Percentiles rank a stretch among this genome's conserved stretches.
Evolutionary conservation across 495 filamentous ascomycete genomes (phyloP).

Genomic region (Penicillium parvum): DNA sequence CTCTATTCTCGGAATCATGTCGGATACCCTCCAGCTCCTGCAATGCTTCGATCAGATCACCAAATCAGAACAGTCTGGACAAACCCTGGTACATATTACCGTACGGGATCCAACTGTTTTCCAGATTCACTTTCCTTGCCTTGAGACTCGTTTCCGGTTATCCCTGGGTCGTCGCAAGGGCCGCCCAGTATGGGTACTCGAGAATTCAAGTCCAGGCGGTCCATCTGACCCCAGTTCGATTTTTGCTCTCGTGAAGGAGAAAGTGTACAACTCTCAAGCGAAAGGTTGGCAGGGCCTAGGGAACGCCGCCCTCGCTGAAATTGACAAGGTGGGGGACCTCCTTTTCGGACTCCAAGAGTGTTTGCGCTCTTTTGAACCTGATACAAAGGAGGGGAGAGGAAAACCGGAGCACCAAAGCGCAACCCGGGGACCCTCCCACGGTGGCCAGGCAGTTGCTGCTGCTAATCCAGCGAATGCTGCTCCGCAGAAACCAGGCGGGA

Average conservation of each 20-base stretch:
- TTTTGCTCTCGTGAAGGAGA: conserved; percentile 22
- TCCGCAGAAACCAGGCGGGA: conserved; percentile 9
- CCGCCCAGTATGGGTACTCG: conserved; percentile 40
- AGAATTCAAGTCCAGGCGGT: conserved; percentile 23
- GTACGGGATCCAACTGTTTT: conserved; percentile 42
- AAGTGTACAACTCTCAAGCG: conserved; percentile 40
- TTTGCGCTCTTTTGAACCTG: conserved; percentile 16
- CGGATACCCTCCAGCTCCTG: conserved; percentile 64
- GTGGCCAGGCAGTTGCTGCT: background rate
- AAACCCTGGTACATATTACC: conserved; percentile 32
- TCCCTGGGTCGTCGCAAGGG: conserved; percentile 26
- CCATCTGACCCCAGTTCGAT: conserved; percentile 14
- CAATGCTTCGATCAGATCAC: conserved; percentile 52
- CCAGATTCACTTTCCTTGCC: conserved; percentile 39
- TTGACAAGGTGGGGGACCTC: conserved; percentile 40
- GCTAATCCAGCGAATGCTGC: conserved; percentile 2
- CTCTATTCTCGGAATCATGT: conserved; percentile 49
- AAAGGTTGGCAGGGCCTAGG: conserved; percentile 48
- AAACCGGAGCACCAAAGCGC: conserved; percentile 3
- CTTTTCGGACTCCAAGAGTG: conserved; percentile 33
- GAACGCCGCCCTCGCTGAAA: conserved; percentile 37
- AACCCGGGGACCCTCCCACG: background rate
- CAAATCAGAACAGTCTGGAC: conserved; percentile 19
- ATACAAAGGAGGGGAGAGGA: conserved; percentile 4
- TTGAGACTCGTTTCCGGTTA: conserved; percentile 36